phyloP scores from a whole-genome alignment of 371 early-diverging fungal species.

The Mucor circinelloides region DNA sequence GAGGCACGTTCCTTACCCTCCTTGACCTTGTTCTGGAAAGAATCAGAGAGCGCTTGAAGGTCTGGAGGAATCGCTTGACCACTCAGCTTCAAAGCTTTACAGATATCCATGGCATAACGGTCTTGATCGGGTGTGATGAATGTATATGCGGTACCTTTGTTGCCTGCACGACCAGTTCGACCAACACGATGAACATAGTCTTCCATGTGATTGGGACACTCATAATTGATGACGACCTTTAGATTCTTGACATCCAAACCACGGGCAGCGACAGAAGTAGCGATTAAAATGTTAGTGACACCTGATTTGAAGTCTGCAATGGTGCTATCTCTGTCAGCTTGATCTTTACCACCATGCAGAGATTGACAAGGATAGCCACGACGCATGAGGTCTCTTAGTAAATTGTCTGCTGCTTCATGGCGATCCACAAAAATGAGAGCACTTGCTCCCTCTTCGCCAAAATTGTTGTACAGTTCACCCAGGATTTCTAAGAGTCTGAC shows the following conservation, averaged over 20 bases:
- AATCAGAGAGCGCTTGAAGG: slow-evolving; percentile 78
- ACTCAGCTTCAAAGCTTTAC: slow-evolving; percentile 86
- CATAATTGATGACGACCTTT: slow-evolving; percentile 96
- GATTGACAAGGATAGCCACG: slow-evolving; percentile 92
- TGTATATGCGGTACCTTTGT: slow-evolving; percentile 95
- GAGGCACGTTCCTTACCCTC: slow-evolving; percentile 83
- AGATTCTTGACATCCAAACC: slow-evolving; percentile 98
- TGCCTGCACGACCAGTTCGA: slow-evolving; percentile 98
- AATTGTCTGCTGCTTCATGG: slow-evolving; percentile 92
- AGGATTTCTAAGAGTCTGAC: slow-evolving; percentile 87
- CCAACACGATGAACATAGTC: slow-evolving; percentile 99
- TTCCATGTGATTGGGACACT: slow-evolving; percentile 98
- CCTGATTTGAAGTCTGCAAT: slow-evolving; percentile 94
- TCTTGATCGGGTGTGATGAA: slow-evolving; percentile 95
- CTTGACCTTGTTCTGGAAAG: slow-evolving; percentile 87
- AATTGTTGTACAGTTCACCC: slow-evolving; percentile 74
- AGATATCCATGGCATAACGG: slow-evolving; percentile 90
- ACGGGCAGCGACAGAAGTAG: slow-evolving; percentile 99
- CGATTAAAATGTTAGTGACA: slow-evolving; percentile 87
- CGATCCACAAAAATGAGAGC: slow-evolving; percentile 94
- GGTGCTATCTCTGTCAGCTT: slow-evolving; percentile 93
- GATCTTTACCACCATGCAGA: slow-evolving; percentile 97
- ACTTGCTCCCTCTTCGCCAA: slow-evolving; percentile 60
- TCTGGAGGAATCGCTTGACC: slow-evolving; percentile 75
- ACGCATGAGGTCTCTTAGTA: slow-evolving; percentile 82